Base-by-base conservation (phyloP, 495 filamentous ascomycete species). In the Neurospora sp. region DNA sequence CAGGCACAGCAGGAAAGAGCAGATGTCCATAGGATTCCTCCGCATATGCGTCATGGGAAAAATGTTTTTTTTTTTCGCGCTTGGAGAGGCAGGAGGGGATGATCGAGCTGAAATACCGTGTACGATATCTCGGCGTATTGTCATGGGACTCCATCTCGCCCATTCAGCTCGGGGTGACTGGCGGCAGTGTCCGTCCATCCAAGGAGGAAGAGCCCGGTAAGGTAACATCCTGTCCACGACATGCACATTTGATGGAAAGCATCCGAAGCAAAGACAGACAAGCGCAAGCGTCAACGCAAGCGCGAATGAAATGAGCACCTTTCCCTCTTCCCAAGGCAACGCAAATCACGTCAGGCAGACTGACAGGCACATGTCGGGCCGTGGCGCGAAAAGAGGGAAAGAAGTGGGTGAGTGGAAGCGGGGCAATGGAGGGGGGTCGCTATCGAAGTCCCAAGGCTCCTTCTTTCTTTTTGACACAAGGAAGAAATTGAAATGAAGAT, bases 361-460 rank as follows among this genome's bases (percentile, higher is more conserved):
- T 27, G 27, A 27, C 27, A 76, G 76, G 76, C 76, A 75, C 69
- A 69, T 65, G 76, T 73, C 75, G 73, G 72, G 72, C 70, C 71
- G 65, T 61, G 37, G 41, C 41, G 41, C 6, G 53, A 41, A 22
- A 39, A 68, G 37, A 39, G 44, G 22, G 31, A 61, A 68, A 5
- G 20, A 53, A 37, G 35, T 39, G 65, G 70, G 45, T 44, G 45
- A 27, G 35, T 72, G 71, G 40, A 71, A 38, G 65, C 40, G 35
- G 45, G 65, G 45, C 48, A 68, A 59, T 68, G 71, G 48, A 48
- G 35, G 6, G 35, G 35, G 35, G 35, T 37, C 35, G 35, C 35
- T 37, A 37, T 37, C 35, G 4, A 37, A 37, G 35, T 37, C 35
- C 35, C 35, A 37, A 37, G 35, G 35, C 53, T 61, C 53, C 3